These are phyloP conservation scores for Apiospora phragmitis DNA, from an alignment of 2,329 filamentous ascomycete genomes.

Conservation along the genomic window DNA sequence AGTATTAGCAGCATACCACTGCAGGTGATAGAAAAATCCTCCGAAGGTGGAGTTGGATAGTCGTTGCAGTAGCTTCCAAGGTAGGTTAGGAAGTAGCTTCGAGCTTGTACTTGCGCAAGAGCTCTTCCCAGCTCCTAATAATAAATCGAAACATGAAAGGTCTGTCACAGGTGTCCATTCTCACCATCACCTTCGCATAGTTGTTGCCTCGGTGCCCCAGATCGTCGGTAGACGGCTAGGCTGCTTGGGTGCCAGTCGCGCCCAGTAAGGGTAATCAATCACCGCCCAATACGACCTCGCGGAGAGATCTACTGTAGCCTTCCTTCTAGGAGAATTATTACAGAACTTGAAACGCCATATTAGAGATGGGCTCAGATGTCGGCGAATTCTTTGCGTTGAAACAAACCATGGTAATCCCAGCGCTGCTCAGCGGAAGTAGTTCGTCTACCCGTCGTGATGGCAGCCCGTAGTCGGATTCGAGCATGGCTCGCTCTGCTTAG, in stretches of 20 bases:
- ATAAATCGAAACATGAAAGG: neutral
- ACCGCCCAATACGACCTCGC: neutral
- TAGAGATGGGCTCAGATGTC: neutral
- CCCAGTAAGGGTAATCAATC: neutral
- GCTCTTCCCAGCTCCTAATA: neutral
- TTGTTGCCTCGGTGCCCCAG: neutral
- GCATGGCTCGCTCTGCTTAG: neutral
- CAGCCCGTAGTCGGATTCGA: neutral
- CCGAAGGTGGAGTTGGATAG: neutral
- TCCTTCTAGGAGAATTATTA: conserved; percentile 1
- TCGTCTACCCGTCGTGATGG: conserved; percentile 1
- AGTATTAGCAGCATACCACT: conserved; percentile 1
- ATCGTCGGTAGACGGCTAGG: neutral
- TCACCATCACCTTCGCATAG: neutral
- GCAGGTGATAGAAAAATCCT: conserved; percentile 1
- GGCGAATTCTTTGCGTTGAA: neutral
- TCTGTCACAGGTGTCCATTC: neutral
- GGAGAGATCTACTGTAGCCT: neutral
- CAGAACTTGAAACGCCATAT: conserved; percentile 2
- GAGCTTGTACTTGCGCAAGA: neutral
- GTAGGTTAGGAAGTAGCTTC: too few relatives aligned
- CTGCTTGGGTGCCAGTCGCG: neutral
- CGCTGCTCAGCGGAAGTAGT: neutral
- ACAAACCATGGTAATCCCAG: conserved; percentile 8
- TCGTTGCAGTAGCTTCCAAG: conserved; percentile 4